Evolutionary conservation across 257 asterid species (phyloP), one percentile per base, ranked within the genome.

Genomic region (Cynanchum wilfordii): DNA sequence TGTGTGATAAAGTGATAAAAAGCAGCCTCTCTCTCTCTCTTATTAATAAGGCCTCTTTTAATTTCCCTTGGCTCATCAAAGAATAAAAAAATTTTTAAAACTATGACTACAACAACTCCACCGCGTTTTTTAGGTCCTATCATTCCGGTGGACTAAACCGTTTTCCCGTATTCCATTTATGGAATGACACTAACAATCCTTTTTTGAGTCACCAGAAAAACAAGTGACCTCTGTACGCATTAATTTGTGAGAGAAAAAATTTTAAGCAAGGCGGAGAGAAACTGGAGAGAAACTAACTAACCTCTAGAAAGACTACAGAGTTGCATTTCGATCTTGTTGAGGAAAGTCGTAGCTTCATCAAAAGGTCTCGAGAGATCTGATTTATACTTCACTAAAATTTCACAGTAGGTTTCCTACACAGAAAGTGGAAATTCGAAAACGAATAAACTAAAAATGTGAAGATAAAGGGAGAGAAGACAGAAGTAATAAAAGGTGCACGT

Each of bases 341-440:
- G 92, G 80, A 93, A 93, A 13, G 91, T 85, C 12, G 86, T 87
- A 25, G 98, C 96, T 86, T 93, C 98, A 72, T 87, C 86, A 16
- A 91, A 93, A n/a, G 96, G 94, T 82, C 86, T 80, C 0, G 87
- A 82, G 50, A 93, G 91, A 84, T 91, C 94, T 73, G 87, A 81
- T 80, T 91, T 93, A 79, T 77, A 91, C 82, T 87, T 89, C 80
- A 86, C 80, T 85, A 93, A 66, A 62, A 89, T 78, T 65, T 86
- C 88, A 70, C 85, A 84, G 76, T 89, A 93, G 44, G 86, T 86
- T 85, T 91, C 96, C 98, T 93, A 42, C 44, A 73, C 1, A 47
- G 0, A 68, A 19, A 64, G 50, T 24, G 27, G 27, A 50, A 47
- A 47, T 44, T 24, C 75, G 62, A 19, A 19, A 49, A 45, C 45